A percentile compares a stretch with the other conserved stretches of the same genome.
Evolutionary conservation across 202 grass and related monocot species (phyloP).

Genomic region (Musa balbisiana): DNA sequence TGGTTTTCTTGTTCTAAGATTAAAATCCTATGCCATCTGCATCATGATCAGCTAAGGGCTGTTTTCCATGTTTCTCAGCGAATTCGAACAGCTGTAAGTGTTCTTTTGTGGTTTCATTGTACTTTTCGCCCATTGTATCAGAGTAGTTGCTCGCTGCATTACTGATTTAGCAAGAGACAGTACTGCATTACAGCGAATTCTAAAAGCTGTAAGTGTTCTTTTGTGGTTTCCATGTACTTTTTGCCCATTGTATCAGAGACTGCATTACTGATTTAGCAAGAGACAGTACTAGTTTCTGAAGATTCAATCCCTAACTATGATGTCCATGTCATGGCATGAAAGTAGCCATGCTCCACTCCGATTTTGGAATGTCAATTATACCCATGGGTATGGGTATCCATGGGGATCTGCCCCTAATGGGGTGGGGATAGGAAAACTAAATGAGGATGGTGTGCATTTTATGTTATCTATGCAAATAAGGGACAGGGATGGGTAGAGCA

Average conservation of each 20-base stretch:
- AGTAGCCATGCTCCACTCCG: too few relatives aligned
- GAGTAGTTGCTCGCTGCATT: too few relatives aligned
- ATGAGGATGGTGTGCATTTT: too few relatives aligned
- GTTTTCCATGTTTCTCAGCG: slow-evolving; percentile 85
- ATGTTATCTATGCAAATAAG: too few relatives aligned
- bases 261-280: not conserved
- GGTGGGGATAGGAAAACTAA: too few relatives aligned
- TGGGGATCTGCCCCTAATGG: too few relatives aligned
- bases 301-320: not conserved
- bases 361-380: too few relatives aligned
- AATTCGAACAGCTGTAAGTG: slow-evolving; percentile 68
- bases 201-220: slow-evolving; percentile 59
- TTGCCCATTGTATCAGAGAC: not conserved
- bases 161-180: not conserved
- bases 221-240: not conserved
- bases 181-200: slow-evolving; percentile 27
- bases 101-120: not conserved
- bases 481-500: too few relatives aligned
- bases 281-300: not conserved
- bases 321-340: not conserved
- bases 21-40: slow-evolving; percentile 74
- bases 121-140: not conserved
- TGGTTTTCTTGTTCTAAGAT: slow-evolving; percentile 30
- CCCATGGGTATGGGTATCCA: too few relatives aligned
- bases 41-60: slow-evolving; percentile 69